phyloP scores from a whole-genome alignment of 75 land plant species.

The Isoetes taiwanensis region DNA sequence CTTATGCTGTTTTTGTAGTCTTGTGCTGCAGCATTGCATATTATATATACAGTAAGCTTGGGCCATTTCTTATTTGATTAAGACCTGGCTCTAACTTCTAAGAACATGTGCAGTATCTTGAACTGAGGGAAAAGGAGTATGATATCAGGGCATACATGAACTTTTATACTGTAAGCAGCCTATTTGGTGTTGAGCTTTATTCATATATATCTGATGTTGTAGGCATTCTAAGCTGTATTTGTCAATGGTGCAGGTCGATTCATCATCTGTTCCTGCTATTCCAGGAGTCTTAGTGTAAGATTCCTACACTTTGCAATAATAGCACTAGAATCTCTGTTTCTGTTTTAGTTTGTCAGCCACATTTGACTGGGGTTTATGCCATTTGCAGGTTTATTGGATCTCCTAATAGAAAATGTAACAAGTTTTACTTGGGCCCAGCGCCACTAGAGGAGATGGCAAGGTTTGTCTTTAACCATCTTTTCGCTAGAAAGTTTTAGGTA shows the following conservation, averaged over 20 bases:
- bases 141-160: constrained; percentile 63
- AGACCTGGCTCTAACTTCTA: too few relatives aligned
- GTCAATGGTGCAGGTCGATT: constrained; percentile 33
- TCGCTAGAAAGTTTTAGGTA: neutral
- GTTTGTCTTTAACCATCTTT: constrained; percentile 36
- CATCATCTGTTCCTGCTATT: constrained; percentile 37
- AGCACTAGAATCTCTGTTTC: too few relatives aligned
- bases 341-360: too few relatives aligned
- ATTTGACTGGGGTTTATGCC: too few relatives aligned
- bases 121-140: constrained; percentile 85
- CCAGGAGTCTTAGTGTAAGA: constrained; percentile 81
- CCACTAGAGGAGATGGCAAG: constrained; percentile 67
- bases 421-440: constrained; percentile 81
- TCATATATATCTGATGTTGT: neutral
- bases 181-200: neutral
- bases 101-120: constrained; percentile 78
- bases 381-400: constrained; percentile 70
- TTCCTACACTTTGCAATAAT: too few relatives aligned
- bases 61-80: too few relatives aligned
- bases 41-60: too few relatives aligned
- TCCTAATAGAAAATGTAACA: constrained; percentile 43
- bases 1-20: too few relatives aligned
- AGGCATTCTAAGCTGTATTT: neutral
- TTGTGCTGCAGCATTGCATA: too few relatives aligned
- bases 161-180: constrained; percentile 61